These are phyloP conservation scores for Vachellia pachyceras DNA, from an alignment of 306 rosid species.

Conservation along the genomic window DNA sequence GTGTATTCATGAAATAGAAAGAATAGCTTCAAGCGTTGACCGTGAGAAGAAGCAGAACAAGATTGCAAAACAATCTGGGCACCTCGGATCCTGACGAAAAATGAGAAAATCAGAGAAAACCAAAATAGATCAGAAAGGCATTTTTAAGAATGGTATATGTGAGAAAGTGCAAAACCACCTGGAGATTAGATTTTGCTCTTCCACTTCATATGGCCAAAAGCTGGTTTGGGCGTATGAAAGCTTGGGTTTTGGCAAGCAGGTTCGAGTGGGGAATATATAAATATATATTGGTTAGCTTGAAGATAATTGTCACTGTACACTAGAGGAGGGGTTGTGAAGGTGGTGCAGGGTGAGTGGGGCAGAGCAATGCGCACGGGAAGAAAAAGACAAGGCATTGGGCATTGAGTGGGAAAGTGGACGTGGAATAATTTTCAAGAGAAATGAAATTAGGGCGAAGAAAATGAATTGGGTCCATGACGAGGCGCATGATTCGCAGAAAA, in stretches of 20 bases:
- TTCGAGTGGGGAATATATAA: neutral
- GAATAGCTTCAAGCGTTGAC: conserved; percentile 19
- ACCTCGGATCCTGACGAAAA: conserved; percentile 27
- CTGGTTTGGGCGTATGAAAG: neutral
- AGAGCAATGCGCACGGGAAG: neutral
- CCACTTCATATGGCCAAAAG: neutral
- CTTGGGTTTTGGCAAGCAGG: conserved; percentile 17
- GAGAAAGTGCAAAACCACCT: neutral
- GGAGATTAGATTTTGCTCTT: neutral
- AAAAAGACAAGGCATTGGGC: neutral
- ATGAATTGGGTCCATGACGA: neutral
- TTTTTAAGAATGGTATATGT: neutral
- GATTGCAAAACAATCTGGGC: conserved; percentile 23
- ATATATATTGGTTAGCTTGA: neutral
- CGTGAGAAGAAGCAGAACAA: conserved; percentile 21
- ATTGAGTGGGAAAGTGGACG: neutral
- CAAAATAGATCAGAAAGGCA: neutral
- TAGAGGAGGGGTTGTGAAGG: too few relatives aligned
- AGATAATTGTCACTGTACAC: conserved; percentile 27
- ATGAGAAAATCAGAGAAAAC: conserved; percentile 7
- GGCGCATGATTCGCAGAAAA: neutral
- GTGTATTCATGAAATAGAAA: conserved; percentile 27
- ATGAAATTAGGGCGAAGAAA: neutral
- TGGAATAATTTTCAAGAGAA: neutral
- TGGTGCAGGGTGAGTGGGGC: neutral